Percentiles rank a stretch among this genome's conserved stretches.
These are phyloP conservation scores for Alloteropsis semialata DNA, from an alignment of 176 grass and related monocot genomes.

Conservation along the genomic window DNA sequence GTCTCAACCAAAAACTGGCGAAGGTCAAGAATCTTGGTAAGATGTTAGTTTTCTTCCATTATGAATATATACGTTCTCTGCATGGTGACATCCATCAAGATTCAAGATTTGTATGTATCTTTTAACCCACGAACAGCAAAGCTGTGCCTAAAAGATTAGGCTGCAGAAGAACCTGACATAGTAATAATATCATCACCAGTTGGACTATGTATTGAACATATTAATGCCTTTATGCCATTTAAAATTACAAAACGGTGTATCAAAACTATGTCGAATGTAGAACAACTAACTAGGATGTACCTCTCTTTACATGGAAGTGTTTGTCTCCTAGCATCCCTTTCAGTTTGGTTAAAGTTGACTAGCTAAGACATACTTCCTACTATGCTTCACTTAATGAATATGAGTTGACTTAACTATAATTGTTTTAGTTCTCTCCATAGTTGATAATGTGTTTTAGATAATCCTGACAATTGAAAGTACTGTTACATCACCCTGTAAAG, in stretches of 20 bases:
- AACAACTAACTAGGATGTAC: background rate
- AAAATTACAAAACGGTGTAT: background rate
- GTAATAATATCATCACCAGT: background rate
- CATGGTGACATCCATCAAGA: background rate
- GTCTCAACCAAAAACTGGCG: constrained; percentile 50
- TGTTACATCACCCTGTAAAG: background rate
- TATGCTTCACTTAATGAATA: background rate
- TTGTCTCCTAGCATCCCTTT: background rate
- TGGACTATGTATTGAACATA: background rate
- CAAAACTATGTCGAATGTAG: background rate
- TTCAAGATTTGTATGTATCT: constrained; percentile 8
- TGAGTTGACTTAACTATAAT: background rate
- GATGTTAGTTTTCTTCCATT: background rate
- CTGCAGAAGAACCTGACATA: background rate
- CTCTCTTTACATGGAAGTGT: constrained; percentile 10
- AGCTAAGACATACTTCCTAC: constrained; percentile 14
- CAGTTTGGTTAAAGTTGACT: background rate
- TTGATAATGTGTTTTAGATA: background rate
- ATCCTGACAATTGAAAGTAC: background rate
- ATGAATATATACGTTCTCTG: constrained; percentile 9
- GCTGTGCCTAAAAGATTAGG: constrained; percentile 4
- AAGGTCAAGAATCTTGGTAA: constrained; percentile 71
- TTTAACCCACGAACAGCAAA: background rate
- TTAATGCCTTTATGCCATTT: background rate
- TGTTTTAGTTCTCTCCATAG: background rate